These are phyloP conservation scores for Fusarium falciforme DNA, from an alignment of 2,329 filamentous ascomycete species.

Conservation along the genomic window DNA sequence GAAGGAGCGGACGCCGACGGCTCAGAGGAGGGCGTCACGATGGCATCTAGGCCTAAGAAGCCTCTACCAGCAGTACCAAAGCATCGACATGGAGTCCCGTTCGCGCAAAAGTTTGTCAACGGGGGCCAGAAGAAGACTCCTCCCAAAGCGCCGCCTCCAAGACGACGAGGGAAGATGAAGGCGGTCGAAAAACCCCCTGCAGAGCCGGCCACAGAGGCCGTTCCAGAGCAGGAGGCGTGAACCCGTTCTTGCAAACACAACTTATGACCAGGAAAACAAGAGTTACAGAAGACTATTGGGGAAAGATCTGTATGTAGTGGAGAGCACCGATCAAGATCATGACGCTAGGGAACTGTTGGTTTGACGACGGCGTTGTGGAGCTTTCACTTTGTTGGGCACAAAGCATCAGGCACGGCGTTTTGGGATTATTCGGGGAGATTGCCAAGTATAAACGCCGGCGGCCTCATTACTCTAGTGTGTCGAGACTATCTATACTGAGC, in stretches of 20 bases:
- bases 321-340: constrained; percentile 9
- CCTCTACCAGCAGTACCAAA: constrained; percentile 66
- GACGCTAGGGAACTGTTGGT: constrained; percentile 15
- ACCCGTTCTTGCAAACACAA: background rate
- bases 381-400: constrained; percentile 34
- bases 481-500: constrained; percentile 2
- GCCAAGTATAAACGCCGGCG: constrained; percentile 11
- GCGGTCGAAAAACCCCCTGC: constrained; percentile 46
- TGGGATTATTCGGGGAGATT: constrained; percentile 22
- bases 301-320: constrained; percentile 3
- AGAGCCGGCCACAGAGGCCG: constrained; percentile 42
- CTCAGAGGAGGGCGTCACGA: constrained; percentile 36
- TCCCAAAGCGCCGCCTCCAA: constrained; percentile 59
- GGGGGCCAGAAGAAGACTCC: constrained; percentile 54
- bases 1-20: constrained; percentile 41
- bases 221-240: constrained; percentile 28
- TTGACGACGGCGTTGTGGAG: constrained; percentile 38
- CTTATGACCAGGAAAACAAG: constrained; percentile 2
- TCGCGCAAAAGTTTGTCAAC: constrained; percentile 48
- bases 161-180: constrained; percentile 57
- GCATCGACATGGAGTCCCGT: constrained; percentile 65
- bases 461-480: constrained; percentile 9
- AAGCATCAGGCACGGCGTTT: constrained; percentile 37
- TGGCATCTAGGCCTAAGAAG: constrained; percentile 55
- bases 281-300: background rate